Percentiles rank a stretch among this genome's conserved stretches.
These are phyloP conservation scores for Platanthera guangdongensis DNA, from an alignment of 106 monocot species.

Conservation along the genomic window DNA sequence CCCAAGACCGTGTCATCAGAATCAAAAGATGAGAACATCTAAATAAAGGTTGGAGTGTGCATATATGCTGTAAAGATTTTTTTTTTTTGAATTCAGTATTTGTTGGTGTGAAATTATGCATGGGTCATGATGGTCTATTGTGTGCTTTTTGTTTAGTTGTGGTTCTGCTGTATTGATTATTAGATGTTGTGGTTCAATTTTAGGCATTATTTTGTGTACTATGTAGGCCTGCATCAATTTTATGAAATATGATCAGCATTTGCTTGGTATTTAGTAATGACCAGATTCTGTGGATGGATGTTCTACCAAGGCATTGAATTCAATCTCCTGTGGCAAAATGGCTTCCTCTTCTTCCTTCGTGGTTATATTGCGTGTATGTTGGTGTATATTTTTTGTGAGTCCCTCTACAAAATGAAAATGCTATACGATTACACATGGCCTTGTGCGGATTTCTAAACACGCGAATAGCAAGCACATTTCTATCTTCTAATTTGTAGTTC, in stretches of 20 bases:
- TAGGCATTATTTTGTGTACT: constrained; percentile 7
- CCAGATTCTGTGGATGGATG: too few species aligned
- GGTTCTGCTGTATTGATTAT: not conserved
- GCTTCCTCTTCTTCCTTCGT: too few species aligned
- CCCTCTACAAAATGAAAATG: too few species aligned
- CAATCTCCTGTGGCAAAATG: too few species aligned
- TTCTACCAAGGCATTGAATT: too few species aligned
- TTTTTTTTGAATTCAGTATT: not conserved
- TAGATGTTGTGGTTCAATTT: not conserved
- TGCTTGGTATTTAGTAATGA: not conserved
- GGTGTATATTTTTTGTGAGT: too few species aligned
- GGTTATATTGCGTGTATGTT: too few species aligned
- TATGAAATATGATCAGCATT: not conserved
- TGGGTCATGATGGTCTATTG: not conserved
- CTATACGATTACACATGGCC: too few species aligned
- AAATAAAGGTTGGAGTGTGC: not conserved
- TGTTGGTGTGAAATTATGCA: constrained; percentile 3
- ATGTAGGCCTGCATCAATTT: not conserved
- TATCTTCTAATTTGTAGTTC: too few species aligned
- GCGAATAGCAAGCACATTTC: too few species aligned
- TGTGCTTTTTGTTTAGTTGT: not conserved
- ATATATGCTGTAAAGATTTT: constrained; percentile 2
- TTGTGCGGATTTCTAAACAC: too few species aligned
- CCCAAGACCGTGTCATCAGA: constrained; percentile 27
- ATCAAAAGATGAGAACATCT: constrained; percentile 7